Conservation (phyloP, 176 grass and related monocot species). For the Phoenix roebelenii region DNA sequence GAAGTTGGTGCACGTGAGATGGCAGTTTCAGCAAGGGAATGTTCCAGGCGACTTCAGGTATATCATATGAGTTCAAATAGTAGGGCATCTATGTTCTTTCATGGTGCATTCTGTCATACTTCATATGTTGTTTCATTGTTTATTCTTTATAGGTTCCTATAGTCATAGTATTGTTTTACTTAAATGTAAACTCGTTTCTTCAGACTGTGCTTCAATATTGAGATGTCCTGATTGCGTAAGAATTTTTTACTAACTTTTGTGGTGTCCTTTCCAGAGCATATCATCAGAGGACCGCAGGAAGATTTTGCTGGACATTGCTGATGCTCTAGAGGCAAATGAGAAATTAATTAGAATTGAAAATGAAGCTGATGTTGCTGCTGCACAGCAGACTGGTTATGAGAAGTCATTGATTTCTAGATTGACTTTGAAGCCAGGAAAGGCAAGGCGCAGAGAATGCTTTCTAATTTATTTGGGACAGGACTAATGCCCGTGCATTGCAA, state of each 20-base stretch:
- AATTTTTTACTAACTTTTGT: not conserved
- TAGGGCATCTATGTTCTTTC: not conserved
- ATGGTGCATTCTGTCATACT: not conserved
- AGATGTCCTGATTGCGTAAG: not conserved
- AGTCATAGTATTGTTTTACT: not conserved
- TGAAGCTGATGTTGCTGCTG: slow-evolving; percentile 62
- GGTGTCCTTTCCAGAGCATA: slow-evolving; percentile 37
- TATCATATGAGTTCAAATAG: not conserved
- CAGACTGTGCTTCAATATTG: not conserved
- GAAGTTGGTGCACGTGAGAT: slow-evolving; percentile 56
- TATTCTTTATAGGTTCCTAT: not conserved
- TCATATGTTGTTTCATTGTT: not conserved
- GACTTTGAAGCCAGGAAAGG: slow-evolving; percentile 81
- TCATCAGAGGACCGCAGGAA: slow-evolving; percentile 81
- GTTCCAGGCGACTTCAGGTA: slow-evolving; percentile 76
- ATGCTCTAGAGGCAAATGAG: slow-evolving; percentile 71
- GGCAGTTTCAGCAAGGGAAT: slow-evolving; percentile 77
- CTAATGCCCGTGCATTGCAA: not conserved
- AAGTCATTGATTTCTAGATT: slow-evolving; percentile 69
- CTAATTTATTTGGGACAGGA: not conserved
- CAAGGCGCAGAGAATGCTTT: slow-evolving; percentile 9
- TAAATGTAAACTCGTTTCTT: not conserved
- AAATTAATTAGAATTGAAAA: slow-evolving; percentile 69
- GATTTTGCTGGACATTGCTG: slow-evolving; percentile 74
- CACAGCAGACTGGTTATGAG: slow-evolving; percentile 70